Evolutionary conservation across 2,329 filamentous ascomycete species (phyloP), one percentile per base, ranked within the genome.

Genomic region (Fonsecaea erecta): DNA sequence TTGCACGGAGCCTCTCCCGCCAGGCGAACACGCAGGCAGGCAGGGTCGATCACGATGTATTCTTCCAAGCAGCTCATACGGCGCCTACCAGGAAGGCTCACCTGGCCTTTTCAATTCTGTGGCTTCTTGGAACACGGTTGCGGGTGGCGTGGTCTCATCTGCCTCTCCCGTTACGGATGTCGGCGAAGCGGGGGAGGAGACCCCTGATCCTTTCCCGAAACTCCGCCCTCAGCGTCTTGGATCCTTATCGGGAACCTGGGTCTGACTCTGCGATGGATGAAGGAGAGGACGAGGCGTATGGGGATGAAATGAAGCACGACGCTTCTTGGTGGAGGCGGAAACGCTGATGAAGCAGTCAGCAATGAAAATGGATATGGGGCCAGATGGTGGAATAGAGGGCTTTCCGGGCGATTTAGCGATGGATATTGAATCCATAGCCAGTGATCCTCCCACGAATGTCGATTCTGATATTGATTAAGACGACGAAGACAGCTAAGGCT

Each of bases 131-230:
- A 88, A 89, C 53, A 87, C 87, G 21, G 89, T 91, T n/a, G n/a
- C n/a, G 28, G 93, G 96, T 54, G 93, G 97, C 68, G 93, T 97
- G 52, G 91, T 97, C 52, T 89, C 89, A 1, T 95, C 92, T 11
- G 88, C 90, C 2, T 96, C 93, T 3, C 97, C 94, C 0, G 86
- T 96, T 26, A 97, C 94, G 11, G 93, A 97, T 68, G 82, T 93
- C 57, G 91, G 93, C 46, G 91, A 93, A 67, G 89, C 91, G 62
- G 89, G 93, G 52, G 93, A 97, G 77, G 95, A 98, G 76, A 99
- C 96, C 4, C 95, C 96, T 32, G 95, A 99, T n/a, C 78, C 84
- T 99, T 21, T 98, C 97, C 81, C 90, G 96, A 60, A 97, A 98
- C 77, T 98, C 95, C 1, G 92, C 96, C 1, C 83, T 99, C 24